Percentiles rank a stretch among this genome's conserved stretches.
phyloP scores from a whole-genome alignment of 108 stramenopile species.

The Chaetoceros muelleri region DNA sequence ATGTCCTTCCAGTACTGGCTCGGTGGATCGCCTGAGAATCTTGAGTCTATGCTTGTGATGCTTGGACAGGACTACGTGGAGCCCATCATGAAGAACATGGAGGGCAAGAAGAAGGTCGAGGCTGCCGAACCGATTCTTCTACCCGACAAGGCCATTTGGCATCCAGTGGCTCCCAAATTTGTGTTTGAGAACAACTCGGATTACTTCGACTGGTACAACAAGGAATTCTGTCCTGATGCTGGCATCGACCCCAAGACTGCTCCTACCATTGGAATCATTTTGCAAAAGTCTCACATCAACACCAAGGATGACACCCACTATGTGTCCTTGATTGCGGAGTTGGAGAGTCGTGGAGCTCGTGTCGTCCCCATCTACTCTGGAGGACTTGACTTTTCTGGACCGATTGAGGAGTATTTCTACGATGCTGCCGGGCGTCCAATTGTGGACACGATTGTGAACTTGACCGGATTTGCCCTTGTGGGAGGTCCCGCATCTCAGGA shows the following conservation, averaged over 20 bases:
- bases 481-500: constrained; percentile 95
- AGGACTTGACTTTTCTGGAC: constrained; percentile 95
- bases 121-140: constrained; percentile 88
- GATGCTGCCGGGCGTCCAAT: constrained; percentile 57
- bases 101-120: constrained; percentile 65
- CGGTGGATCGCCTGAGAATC: constrained; percentile 87
- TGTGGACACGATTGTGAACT: constrained; percentile 92
- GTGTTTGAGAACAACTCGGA: constrained; percentile 78
- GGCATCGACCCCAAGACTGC: constrained; percentile 84
- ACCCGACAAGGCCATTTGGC: constrained; percentile 97
- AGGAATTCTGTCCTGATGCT: constrained; percentile 87
- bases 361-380: constrained; percentile 91
- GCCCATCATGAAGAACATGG: constrained; percentile 65
- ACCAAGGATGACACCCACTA: constrained; percentile 97
- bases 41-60: constrained; percentile 85
- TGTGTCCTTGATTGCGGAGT: constrained; percentile 88
- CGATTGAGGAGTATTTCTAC: constrained; percentile 91
- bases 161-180: constrained; percentile 85
- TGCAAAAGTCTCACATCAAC: constrained; percentile 98
- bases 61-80: constrained; percentile 89
- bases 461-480: constrained; percentile 93
- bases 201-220: constrained; percentile 94
- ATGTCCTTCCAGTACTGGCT: constrained; percentile 99
- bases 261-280: constrained; percentile 85
- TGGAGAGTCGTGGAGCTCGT: constrained; percentile 87